Percentiles rank a stretch among this genome's conserved stretches.
These are phyloP conservation scores for Diutina siamensis DNA, from an alignment of 1,139 yeast species.

Conservation along the genomic window DNA sequence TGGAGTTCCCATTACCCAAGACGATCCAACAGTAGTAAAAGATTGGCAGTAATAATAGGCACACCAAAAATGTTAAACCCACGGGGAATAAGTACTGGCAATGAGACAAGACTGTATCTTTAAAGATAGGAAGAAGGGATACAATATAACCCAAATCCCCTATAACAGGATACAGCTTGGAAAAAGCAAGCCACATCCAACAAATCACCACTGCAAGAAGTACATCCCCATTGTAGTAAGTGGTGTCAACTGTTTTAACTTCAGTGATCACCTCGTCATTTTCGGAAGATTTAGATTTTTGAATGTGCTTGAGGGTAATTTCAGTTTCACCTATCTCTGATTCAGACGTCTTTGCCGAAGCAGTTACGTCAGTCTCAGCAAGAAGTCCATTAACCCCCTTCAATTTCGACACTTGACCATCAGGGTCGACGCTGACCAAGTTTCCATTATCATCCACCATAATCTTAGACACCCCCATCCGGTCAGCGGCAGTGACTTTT, in stretches of 20 bases:
- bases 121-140: constrained; percentile 47
- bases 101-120: constrained; percentile 26
- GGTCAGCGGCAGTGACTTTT: constrained; percentile 1
- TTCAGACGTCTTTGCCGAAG: background rate
- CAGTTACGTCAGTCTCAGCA: background rate
- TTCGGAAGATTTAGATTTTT: background rate
- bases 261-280: background rate
- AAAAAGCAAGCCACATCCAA: constrained; percentile 55
- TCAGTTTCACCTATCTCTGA: background rate
- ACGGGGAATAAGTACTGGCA: constrained; percentile 24
- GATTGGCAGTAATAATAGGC: constrained; percentile 57
- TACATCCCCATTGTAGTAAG: constrained; percentile 30
- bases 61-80: constrained; percentile 27
- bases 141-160: constrained; percentile 70
- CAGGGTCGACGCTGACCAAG: background rate
- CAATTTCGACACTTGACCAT: background rate
- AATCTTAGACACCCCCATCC: background rate
- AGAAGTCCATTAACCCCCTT: background rate
- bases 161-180: constrained; percentile 82
- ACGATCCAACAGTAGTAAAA: constrained; percentile 94
- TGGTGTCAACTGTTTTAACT: background rate
- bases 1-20: constrained; percentile 89
- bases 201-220: constrained; percentile 55
- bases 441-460: background rate
- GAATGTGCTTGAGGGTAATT: background rate